A percentile compares a stretch with the other conserved stretches of the same genome.
Conservation (phyloP, 2,329 filamentous ascomycete species). For the Chaetomiaceae sp. region DNA sequence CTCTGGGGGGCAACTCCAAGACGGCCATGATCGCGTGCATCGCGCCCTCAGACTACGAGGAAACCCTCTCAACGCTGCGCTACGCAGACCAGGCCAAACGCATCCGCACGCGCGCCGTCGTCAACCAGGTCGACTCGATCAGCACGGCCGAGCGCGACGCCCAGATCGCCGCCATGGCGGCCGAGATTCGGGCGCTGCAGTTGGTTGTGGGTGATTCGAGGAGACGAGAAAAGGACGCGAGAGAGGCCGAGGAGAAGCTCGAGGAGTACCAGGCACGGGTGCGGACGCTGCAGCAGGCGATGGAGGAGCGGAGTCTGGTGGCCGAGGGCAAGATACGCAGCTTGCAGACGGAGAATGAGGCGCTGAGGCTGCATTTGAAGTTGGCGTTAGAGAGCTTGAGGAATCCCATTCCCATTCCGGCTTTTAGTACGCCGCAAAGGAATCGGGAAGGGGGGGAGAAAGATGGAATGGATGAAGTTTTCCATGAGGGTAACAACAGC, state of each 20-base stretch:
- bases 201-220: conserved; percentile 64
- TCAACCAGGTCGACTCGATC: conserved; percentile 77
- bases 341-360: conserved; percentile 85
- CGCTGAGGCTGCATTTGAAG: conserved; percentile 79
- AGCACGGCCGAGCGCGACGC: conserved; percentile 90
- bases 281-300: conserved; percentile 82
- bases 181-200: conserved; percentile 85
- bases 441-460: conserved; percentile 30
- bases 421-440: not conserved
- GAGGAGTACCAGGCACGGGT: conserved; percentile 96
- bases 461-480: conserved; percentile 10
- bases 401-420: conserved; percentile 71
- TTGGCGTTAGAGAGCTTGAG: conserved; percentile 81
- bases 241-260: conserved; percentile 74
- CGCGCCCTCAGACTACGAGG: conserved; percentile 90
- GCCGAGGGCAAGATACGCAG: conserved; percentile 91
- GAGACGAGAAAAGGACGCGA: conserved; percentile 69
- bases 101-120: conserved; percentile 87
- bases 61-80: conserved; percentile 90
- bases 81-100: conserved; percentile 98
- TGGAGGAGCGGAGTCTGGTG: conserved; percentile 90
- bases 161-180: conserved; percentile 90
- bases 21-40: conserved; percentile 99
- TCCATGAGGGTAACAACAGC: no score
- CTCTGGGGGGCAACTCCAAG: conserved; percentile 92